Evolutionary conservation across 2,329 filamentous ascomycete genomes (phyloP).

Genomic region (Aureobasidium namibiae): DNA sequence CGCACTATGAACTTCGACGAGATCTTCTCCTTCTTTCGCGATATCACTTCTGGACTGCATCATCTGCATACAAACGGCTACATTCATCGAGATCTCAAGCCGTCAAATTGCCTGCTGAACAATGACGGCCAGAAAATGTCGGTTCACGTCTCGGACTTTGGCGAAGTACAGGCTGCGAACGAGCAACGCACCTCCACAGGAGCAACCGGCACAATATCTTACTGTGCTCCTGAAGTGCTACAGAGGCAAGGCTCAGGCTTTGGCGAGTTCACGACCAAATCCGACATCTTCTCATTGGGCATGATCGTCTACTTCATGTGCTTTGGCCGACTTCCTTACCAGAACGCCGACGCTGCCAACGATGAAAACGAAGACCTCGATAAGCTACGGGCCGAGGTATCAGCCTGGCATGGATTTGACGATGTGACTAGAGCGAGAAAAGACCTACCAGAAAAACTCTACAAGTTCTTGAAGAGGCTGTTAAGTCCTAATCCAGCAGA

Average conservation of each 20-base stretch:
- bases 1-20: constrained; percentile 69
- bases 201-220: constrained; percentile 91
- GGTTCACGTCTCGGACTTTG: constrained; percentile 94
- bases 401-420: constrained; percentile 66
- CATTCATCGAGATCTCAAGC: constrained; percentile 92
- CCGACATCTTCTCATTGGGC: constrained; percentile 93
- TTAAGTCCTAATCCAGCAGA: constrained; percentile 68
- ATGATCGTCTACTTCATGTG: constrained; percentile 99
- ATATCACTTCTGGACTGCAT: constrained; percentile 84
- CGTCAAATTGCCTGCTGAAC: constrained; percentile 88
- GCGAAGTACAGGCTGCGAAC: constrained; percentile 84
- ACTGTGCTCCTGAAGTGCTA: constrained; percentile 92
- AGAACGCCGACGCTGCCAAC: constrained; percentile 19
- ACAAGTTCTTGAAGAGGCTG: constrained; percentile 72
- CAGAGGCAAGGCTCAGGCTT: constrained; percentile 55
- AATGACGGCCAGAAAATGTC: constrained; percentile 59
- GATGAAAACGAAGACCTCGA: constrained; percentile 89
- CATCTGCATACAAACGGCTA: constrained; percentile 88
- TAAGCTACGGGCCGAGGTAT: constrained; percentile 71
- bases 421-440: constrained; percentile 65
- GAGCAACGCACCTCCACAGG: constrained; percentile 79
- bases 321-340: constrained; percentile 68
- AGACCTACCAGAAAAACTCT: constrained; percentile 79
- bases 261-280: constrained; percentile 93
- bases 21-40: constrained; percentile 93